These are phyloP conservation scores for Saccharomyces kudriavzevii DNA, from an alignment of 805 yeast genomes.

Conservation along the genomic window DNA sequence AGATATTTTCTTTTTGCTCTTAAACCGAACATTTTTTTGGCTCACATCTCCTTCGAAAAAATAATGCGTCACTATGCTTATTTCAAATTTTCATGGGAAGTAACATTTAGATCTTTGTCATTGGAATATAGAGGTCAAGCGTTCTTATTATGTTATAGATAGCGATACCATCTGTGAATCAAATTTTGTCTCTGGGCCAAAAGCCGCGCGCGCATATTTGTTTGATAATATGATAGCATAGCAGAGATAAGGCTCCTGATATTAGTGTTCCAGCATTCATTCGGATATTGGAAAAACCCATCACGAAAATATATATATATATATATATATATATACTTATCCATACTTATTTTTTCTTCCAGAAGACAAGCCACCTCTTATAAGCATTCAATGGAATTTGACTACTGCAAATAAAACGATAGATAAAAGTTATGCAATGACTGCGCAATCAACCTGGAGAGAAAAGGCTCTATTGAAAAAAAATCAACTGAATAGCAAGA, in stretches of 20 bases:
- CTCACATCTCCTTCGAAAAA: too few relatives aligned
- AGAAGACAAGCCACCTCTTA: not conserved
- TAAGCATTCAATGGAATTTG: not conserved
- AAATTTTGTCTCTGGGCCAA: not conserved
- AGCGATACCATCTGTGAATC: not conserved
- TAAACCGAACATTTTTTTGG: too few relatives aligned
- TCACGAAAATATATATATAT: too few relatives aligned
- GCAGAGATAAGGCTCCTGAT: not conserved
- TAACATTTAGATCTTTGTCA: too few relatives aligned
- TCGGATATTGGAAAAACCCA: not conserved
- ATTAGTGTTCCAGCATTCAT: not conserved
- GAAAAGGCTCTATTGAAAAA: slow-evolving; percentile 9
- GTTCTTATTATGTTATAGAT: not conserved
- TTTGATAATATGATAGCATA: not conserved
- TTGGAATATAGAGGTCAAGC: not conserved
- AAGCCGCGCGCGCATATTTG: not conserved
- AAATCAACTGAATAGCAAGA: slow-evolving; percentile 8
- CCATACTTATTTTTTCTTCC: not conserved
- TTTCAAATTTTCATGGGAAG: too few relatives aligned
- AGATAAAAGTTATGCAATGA: not conserved
- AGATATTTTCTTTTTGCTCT: slow-evolving; percentile 24
- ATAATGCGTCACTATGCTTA: too few relatives aligned
- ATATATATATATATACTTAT: not conserved
- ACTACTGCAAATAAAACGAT: not conserved
- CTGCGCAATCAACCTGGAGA: slow-evolving; percentile 9